Conservation (phyloP, 208 protist genomes). For the Acanthamoeba royreba region DNA sequence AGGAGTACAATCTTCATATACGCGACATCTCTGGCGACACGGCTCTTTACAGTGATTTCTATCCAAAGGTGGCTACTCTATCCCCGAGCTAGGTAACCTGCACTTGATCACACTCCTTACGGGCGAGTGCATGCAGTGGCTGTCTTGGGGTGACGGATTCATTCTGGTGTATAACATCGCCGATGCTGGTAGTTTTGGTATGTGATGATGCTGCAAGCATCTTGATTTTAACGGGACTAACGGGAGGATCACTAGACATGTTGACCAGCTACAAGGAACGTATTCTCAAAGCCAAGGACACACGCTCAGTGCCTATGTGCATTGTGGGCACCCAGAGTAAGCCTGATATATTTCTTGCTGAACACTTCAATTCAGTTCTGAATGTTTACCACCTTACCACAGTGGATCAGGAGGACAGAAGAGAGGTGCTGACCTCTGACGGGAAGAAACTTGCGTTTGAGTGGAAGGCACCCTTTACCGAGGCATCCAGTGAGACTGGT, state of each 20-base stretch:
- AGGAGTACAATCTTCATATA: background rate
- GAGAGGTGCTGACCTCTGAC: slow-evolving; percentile 7
- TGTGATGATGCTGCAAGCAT: background rate
- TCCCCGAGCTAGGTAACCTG: background rate
- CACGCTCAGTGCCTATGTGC: background rate
- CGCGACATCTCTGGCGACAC: background rate
- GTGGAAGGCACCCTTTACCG: background rate
- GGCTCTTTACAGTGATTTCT: background rate
- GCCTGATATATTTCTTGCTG: background rate
- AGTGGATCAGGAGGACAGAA: background rate
- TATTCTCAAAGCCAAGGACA: background rate
- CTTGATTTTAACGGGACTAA: background rate
- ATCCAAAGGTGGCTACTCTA: background rate
- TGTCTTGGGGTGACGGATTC: background rate
- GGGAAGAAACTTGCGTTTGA: background rate
- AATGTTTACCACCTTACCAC: background rate
- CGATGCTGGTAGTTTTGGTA: slow-evolving; percentile 5
- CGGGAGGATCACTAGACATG: too few relatives aligned
- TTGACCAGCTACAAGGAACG: background rate
- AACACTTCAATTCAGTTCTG: too few relatives aligned
- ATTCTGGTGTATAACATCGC: background rate
- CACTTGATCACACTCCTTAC: background rate
- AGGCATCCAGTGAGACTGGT: background rate
- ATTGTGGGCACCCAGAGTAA: background rate
- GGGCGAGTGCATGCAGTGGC: too few relatives aligned